Conservation (phyloP, 306 rosid species). For the Pterocarpus santalinus region DNA sequence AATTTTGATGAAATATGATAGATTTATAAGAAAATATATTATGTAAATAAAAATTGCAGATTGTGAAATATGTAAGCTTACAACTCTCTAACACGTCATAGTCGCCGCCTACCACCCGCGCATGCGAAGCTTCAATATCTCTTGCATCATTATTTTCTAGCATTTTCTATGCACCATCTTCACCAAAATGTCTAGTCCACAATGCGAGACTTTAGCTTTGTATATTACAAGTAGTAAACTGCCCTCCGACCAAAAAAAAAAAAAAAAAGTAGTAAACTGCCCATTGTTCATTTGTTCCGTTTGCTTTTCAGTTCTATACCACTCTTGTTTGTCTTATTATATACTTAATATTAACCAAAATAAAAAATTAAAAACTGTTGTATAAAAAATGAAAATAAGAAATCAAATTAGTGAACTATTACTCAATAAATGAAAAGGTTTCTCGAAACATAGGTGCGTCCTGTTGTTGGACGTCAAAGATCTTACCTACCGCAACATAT, state of each 20-base stretch:
- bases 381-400: background rate
- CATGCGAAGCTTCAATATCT: background rate
- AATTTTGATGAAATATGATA: background rate
- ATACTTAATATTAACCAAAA: background rate
- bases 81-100: background rate
- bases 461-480: background rate
- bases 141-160: background rate
- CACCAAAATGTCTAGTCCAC: background rate
- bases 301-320: background rate
- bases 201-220: background rate
- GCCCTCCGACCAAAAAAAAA: no score
- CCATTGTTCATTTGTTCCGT: background rate
- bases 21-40: background rate
- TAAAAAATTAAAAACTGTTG: background rate
- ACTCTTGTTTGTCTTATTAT: background rate
- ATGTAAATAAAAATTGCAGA: background rate
- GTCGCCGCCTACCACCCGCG: background rate
- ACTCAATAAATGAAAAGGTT: background rate
- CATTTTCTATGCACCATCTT: background rate
- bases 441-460: background rate
- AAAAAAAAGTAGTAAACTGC: background rate
- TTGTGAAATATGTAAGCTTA: background rate
- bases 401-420: background rate
- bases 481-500: background rate
- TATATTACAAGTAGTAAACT: background rate